Evolutionary conservation across 75 land plant species (phyloP).

Genomic region (Chamaecyparis obtusa): DNA sequence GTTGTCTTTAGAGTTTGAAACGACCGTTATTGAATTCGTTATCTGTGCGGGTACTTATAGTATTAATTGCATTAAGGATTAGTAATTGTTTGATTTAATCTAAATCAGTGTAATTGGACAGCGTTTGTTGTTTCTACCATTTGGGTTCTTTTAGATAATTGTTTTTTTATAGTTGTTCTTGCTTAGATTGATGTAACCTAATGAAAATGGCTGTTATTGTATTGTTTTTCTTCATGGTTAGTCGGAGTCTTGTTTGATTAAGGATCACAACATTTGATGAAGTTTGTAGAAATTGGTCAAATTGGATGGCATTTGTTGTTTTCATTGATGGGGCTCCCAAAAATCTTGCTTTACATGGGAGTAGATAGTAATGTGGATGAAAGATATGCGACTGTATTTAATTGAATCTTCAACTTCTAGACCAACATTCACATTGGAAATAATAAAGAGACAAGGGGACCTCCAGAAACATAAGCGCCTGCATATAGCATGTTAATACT

Average conservation of each 20-base stretch:
- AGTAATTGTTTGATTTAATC: not conserved
- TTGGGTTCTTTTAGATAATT: not conserved
- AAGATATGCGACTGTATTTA: not conserved
- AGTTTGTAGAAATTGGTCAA: not conserved
- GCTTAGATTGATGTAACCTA: not conserved
- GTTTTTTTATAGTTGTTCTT: not conserved
- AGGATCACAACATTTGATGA: not conserved
- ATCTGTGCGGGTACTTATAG: not conserved
- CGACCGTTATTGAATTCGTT: not conserved
- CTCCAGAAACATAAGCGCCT: not conserved
- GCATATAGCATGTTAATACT: not conserved
- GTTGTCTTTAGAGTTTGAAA: not conserved
- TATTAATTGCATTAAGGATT: not conserved
- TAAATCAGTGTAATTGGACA: not conserved
- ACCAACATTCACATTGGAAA: not conserved
- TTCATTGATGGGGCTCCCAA: not conserved
- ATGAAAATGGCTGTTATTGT: not conserved
- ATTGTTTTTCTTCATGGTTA: not conserved
- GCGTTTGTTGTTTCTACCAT: not conserved
- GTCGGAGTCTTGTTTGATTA: not conserved
- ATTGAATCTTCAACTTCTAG: not conserved
- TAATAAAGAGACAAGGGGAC: not conserved
- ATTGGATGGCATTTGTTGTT: not conserved
- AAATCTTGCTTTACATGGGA: not conserved
- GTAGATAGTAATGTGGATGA: not conserved